Evolutionary conservation across 441 rosid species (phyloP).

Genomic region (Adansonia rubrostipa): DNA sequence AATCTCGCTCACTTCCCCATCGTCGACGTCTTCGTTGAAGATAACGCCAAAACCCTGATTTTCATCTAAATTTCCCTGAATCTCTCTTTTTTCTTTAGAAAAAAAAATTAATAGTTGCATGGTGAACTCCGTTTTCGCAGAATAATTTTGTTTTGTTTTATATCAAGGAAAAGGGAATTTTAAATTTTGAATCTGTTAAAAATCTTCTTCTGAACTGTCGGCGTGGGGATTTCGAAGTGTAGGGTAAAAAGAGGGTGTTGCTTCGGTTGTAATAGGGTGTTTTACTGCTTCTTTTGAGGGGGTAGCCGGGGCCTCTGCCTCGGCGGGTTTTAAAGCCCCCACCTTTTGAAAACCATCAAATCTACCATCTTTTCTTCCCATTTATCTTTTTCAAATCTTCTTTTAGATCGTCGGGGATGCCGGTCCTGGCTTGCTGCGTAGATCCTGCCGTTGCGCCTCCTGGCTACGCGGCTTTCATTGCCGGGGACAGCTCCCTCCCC

Average conservation of each 20-base stretch:
- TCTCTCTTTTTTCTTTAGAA: neutral
- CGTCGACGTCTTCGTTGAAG: slow-evolving; percentile 30
- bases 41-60: slow-evolving; percentile 20
- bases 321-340: slow-evolving; percentile 99
- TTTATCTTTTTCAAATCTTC: slow-evolving; percentile 15
- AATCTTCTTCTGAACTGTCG: slow-evolving; percentile 46
- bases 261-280: slow-evolving; percentile 50
- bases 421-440: slow-evolving; percentile 77
- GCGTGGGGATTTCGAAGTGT: slow-evolving; percentile 52
- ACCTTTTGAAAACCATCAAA: slow-evolving; percentile 44
- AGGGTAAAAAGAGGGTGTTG: slow-evolving; percentile 53
- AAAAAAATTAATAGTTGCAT: slow-evolving; percentile 44
- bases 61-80: slow-evolving; percentile 22
- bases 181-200: neutral
- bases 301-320: slow-evolving; percentile 99
- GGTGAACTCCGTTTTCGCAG: slow-evolving; percentile 31
- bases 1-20: slow-evolving; percentile 50
- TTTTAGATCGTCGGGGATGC: slow-evolving; percentile 58
- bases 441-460: slow-evolving; percentile 76
- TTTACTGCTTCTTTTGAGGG: slow-evolving; percentile 90
- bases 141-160: slow-evolving; percentile 20
- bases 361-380: slow-evolving; percentile 21
- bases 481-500: slow-evolving; percentile 61
- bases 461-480: slow-evolving; percentile 44
- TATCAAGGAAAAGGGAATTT: neutral